Evolutionary conservation across 1,284 basidiomycete genomes (phyloP), one percentile per base, ranked within the genome.

Genomic region (Sphaerobolus stellatus): DNA sequence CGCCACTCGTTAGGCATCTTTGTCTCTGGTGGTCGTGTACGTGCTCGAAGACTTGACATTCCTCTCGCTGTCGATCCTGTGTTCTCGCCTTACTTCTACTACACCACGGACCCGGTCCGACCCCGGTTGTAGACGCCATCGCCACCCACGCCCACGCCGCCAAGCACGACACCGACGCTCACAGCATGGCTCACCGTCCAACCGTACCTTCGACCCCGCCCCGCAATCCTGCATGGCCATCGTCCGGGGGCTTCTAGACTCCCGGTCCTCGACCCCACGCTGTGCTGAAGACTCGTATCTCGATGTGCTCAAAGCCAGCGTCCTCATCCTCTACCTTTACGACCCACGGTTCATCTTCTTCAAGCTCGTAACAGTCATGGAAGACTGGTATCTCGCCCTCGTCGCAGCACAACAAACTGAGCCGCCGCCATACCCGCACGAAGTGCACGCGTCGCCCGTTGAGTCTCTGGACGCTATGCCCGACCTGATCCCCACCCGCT

Each of bases 341-440:
- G 79, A 80, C 2, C 89, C 92, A 1, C 95, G 92, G 91, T 96
- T 88, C 75, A 83, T 97, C 64, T 96, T 96, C 70, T 83, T 90
- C 22, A 86, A 87, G 56, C 86, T 84, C 22, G 92, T 86, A 66
- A 76, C 85, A 56, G 89, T 92, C 68, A 92, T 92, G 90, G 90
- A 98, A 72, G 94, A 98, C 69, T 98, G 95, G 94, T 98, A 97
- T 68, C 78, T 94, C 46, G 81, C 92, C 0, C 78, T 98, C 48
- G 71, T 94, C n/a, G 30, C 52, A 84, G 92, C 50, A 87, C 74
- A 61, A 88, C 81, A 56, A 79, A 81, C 68, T 65, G 85, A 58
- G 79, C 83, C 27, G 68, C 82, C 9, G 79, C 50, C 69, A 78
- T 24, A 78, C 96, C 28, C 98, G 94, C 73, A 77, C 80, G 50